phyloP scores from a whole-genome alignment of 305 asterid genomes.

The Fraxinus xanthoxyloides region DNA sequence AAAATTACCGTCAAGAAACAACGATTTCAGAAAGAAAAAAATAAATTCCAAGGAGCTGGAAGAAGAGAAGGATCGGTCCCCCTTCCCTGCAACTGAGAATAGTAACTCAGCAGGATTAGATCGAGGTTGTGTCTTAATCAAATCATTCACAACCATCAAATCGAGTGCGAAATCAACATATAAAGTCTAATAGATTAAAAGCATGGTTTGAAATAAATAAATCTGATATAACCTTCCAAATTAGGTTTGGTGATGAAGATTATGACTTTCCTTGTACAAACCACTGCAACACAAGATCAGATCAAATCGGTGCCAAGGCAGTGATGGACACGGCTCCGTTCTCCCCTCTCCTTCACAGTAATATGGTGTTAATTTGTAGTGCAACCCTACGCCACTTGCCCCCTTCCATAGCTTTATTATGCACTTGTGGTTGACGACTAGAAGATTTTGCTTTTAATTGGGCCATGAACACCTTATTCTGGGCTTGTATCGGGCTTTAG shows the following conservation, averaged over 20 bases:
- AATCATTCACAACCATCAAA: neutral
- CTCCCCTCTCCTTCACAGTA: neutral
- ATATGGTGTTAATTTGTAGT: neutral
- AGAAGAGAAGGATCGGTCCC: neutral
- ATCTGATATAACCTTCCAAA: constrained; percentile 1
- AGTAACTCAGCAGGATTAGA: neutral
- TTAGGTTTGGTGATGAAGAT: constrained; percentile 5
- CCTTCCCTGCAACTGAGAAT: neutral
- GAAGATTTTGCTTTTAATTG: neutral
- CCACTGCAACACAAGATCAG: neutral
- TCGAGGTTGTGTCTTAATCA: neutral
- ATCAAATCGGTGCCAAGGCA: neutral
- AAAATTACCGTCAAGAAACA: neutral
- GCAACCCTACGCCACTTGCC: neutral
- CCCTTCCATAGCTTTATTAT: neutral
- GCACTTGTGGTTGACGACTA: neutral
- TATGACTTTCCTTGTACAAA: neutral
- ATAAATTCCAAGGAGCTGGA: neutral
- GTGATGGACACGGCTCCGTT: neutral
- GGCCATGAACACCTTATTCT: neutral
- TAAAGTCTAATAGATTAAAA: neutral
- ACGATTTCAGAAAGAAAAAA: neutral
- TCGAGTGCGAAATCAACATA: neutral
- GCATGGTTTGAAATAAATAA: neutral
- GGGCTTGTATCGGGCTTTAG: neutral